Evolutionary conservation across 345 rosid genomes (phyloP).

Genomic region (Trapa incisa): DNA sequence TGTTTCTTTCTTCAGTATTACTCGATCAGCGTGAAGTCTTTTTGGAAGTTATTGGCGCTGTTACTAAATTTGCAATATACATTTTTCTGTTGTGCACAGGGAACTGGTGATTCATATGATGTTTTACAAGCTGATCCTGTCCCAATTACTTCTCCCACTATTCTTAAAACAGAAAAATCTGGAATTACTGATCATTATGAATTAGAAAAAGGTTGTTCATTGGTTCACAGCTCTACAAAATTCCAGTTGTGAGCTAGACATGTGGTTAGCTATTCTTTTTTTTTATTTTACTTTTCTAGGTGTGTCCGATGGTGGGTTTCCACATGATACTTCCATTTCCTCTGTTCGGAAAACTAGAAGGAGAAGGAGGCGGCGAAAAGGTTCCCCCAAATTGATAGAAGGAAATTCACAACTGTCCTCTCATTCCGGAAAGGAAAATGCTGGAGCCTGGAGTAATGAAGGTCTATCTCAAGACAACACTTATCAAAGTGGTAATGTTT

Average conservation of each 20-base stretch:
- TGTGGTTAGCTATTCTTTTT: no score
- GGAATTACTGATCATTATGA: no score
- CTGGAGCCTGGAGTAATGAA: conserved; percentile 16
- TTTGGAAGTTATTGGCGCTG: no score
- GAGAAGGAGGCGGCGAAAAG: conserved; percentile 64
- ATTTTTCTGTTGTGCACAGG: no score
- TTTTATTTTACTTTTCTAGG: no score
- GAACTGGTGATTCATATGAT: not conserved
- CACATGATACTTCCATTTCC: conserved; percentile 31
- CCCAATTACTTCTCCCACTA: conserved; percentile 7
- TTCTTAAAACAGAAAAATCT: conserved; percentile 11
- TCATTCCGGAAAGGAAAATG: conserved; percentile 37
- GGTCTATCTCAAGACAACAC: conserved; percentile 14
- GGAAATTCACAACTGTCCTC: conserved; percentile 21
- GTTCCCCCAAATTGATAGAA: conserved; percentile 33
- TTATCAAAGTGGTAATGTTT: no score
- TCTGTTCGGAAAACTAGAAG: conserved; percentile 47
- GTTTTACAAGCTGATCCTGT: conserved; percentile 12
- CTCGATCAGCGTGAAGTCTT: no score
- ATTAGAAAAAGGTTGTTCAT: conserved; percentile 33
- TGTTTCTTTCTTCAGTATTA: no score
- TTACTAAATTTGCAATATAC: no score
- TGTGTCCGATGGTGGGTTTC: conserved; percentile 18
- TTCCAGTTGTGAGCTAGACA: no score
- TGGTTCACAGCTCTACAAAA: not conserved